Percentiles rank a stretch among this genome's conserved stretches.
Conservation (phyloP, 495 filamentous ascomycete species). For the Hypoxylon cercidicola region DNA sequence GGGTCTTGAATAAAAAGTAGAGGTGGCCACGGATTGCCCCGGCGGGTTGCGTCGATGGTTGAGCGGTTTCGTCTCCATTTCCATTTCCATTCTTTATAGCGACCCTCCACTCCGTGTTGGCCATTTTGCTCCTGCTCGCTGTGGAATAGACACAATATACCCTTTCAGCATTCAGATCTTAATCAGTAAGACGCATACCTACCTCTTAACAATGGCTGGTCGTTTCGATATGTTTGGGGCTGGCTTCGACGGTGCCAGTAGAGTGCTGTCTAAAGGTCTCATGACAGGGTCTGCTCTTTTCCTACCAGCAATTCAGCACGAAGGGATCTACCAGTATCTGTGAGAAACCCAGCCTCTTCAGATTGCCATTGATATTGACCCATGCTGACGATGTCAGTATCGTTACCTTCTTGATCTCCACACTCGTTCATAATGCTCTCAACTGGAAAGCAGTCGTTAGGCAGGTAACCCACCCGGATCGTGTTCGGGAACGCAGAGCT, state of each 20-base stretch:
- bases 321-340: conserved; percentile 44
- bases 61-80: not conserved
- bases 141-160: not conserved
- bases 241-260: conserved; percentile 16
- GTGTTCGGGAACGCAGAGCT: conserved; percentile 5
- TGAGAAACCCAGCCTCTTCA: conserved; percentile 32
- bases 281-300: conserved; percentile 51
- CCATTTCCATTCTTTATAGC: not conserved
- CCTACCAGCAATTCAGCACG: conserved; percentile 40
- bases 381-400: conserved; percentile 29
- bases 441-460: conserved; percentile 25
- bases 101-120: not conserved
- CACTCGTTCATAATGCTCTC: conserved; percentile 13
- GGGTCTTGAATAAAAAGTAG: conserved; percentile 4
- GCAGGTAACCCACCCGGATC: not conserved
- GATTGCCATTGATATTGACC: conserved; percentile 7
- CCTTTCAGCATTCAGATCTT: no score
- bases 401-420: conserved; percentile 21
- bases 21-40: not conserved
- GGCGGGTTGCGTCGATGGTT: not conserved
- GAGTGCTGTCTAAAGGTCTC: conserved; percentile 43
- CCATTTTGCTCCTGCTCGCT: not conserved
- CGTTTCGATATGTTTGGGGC: not conserved
- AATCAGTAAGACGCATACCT: not conserved
- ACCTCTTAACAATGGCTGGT: not conserved